Evolutionary conservation across 345 rosid species (phyloP), one percentile per base, ranked within the genome.

Genomic region (Gossypium mustelinum): DNA sequence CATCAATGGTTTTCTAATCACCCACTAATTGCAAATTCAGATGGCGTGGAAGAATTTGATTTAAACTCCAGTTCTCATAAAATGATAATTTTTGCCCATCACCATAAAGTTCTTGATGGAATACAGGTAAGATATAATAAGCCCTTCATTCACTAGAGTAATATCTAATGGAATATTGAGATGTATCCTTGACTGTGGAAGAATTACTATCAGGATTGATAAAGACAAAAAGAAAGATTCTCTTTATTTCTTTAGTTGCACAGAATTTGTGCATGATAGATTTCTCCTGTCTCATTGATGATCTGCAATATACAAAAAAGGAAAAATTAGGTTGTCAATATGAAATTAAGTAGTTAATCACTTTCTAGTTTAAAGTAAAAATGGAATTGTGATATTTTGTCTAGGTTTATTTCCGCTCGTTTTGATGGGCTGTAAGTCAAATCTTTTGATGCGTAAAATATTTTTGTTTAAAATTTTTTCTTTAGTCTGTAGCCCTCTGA

Each of bases 1-100:
- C 83, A 86, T 73, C 87, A 92, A 80, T 94, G 98, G 98, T 82
- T 94, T 78, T 90, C 90, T 75, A 83, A 92, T 78, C 97, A 94
- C 73, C 92, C 94, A 13, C 84, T 91, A 65, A 63, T 85, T 75
- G 79, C 89, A 14, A 81, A 86, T 44, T 56, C 82, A 79, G 90
- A 88, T 75, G 85, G 74, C 14, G 71, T 59, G 29, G 78, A 80
- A 64, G 87, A 87, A 72, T 73, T 85, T 68, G 86, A 82, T 80
- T 76, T 68, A 27, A 84, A 81, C 68, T 66, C 80, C 27, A 79
- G 81, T 79, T 81, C 86, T 70, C 84, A 76, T 69, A 94, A 94
- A 79, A 94, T 89, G 97, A 85, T 94, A 70, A 84, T 94, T 81
- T 94, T 94, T 85, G 98, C 90, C 60, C 97, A 94, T 85, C 98